A percentile compares a stretch with the other conserved stretches of the same genome.
Evolutionary conservation across 106 monocot species (phyloP).

Genomic region (Gastrodia elata): DNA sequence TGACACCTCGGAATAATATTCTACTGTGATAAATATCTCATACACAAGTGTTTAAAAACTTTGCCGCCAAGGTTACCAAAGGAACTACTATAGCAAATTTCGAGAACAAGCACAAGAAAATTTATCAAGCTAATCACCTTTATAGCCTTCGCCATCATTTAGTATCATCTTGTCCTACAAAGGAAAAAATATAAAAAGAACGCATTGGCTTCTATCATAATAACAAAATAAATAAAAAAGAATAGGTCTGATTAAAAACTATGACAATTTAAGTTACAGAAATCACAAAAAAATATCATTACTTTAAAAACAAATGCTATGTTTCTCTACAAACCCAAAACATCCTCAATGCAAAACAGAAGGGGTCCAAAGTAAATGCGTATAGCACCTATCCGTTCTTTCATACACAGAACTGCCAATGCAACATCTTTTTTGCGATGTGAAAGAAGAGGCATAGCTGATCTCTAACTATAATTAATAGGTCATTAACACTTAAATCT

Average conservation of each 20-base stretch:
- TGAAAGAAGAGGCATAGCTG: too few species aligned
- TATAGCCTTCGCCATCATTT: slow-evolving; percentile 17
- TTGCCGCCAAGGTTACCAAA: neutral
- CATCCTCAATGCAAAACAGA: too few species aligned
- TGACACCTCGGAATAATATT: neutral
- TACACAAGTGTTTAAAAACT: neutral
- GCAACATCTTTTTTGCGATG: too few species aligned
- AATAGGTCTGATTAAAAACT: neutral
- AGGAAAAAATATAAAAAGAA: neutral
- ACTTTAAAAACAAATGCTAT: neutral
- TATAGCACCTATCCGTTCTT: too few species aligned
- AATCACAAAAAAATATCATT: neutral
- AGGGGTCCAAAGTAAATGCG: neutral
- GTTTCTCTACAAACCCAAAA: neutral
- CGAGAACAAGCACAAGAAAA: neutral
- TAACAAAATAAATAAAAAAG: neutral
- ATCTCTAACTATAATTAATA: too few species aligned
- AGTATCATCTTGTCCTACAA: slow-evolving; percentile 32
- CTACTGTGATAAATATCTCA: neutral
- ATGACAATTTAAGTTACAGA: neutral
- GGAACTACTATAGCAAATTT: neutral
- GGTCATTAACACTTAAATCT: too few species aligned
- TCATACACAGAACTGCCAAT: too few species aligned
- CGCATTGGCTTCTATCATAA: neutral
- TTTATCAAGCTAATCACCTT: slow-evolving; percentile 25